Evolutionary conservation across 2,329 filamentous ascomycete genomes (phyloP), one percentile per base, ranked within the genome.

Genomic region (Periconia digitata): DNA sequence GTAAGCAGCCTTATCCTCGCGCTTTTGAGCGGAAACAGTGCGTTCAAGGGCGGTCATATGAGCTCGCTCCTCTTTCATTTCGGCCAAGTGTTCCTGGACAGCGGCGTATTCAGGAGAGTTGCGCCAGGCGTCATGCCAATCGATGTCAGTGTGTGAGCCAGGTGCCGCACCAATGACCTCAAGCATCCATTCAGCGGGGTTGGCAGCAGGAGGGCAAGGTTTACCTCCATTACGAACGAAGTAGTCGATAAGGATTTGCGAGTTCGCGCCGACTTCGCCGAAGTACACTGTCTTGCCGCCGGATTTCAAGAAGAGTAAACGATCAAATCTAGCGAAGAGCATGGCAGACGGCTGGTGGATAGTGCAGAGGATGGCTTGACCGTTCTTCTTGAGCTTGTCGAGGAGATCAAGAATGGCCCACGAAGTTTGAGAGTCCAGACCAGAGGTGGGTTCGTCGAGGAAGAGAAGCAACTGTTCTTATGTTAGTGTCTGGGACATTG

Each of bases 271-370:
- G 49, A 92, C 85, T 3, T 89, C 83, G 46, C 88, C 89, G 63
- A 90, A 92, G 75, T 94, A 94, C 39, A 92, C 86, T 1, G 87
- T 90, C 65, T 78, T 82, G 47, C 89, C 89, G 47, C 89, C 89
- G 63, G 82, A 85, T 27, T 85, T 85, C 15, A 94, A 76, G 75
- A 94, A 90, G 24, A 92, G 78, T 7, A 94, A 81, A 49, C 87
- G 83, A 63, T 94, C 89, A 67, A 94, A 96, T 49, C 90, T 87
- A 69, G 96, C 89, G 77, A 96, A 96, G 44, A 96, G 80, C 81
- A 95, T 91, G 27, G 92, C 91, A 13, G 90, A 95, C n/a, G 92
- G 92, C 72, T 97, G 92, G 70, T 97, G 92, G 52, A 96, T 96
- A 0, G 92, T 96, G 75, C 91, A 96, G n/a, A 96, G 84, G 72